Evolutionary conservation across 2,329 filamentous ascomycete species (phyloP), one percentile per base, ranked within the genome.

Genomic region (Bipolaris zeicola): DNA sequence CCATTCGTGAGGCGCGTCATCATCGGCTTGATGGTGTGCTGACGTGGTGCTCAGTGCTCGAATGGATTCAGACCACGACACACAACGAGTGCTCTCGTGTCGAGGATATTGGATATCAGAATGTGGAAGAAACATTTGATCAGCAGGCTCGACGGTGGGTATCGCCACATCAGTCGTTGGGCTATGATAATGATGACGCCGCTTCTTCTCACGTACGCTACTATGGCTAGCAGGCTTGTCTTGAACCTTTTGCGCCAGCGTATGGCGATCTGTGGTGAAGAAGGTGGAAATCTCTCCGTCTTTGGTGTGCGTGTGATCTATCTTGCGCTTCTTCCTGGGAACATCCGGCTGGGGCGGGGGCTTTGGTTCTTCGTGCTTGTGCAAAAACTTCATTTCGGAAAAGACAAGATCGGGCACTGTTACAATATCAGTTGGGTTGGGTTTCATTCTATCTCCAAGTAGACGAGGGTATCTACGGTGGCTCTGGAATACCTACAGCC

Each of bases 321-420:
- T 76, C 52, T 68, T 73, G 47, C 60, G 68, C 52, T 70, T 75
- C 57, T 70, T 76, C 58, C 65, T 64, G 24, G 55, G 38, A 33
- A 57, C 44, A 11, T 60, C 61, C 66, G 68, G 16, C 61, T 67
- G 52, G 62, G 64, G 51, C 49, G 52, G 38, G 64, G 64, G 54
- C 55, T 76, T 61, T 53, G 62, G 59, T 38, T 63, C 67, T 55
- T 63, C 66, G 14, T 73, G 68, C 53, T 76, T 76, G 52, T 77
- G 77, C 39, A 83, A 63, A 57, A 82, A 83, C 22, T 73, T 77
- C 78, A 82, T 80, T 62, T 82, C 79, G 26, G 80, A 80, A 67
- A 83, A 83, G 26, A 79, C 78, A 38, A 82, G 73, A 67, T 83
- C 80, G 26, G 81, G 81, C 48, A 83, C 81, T 83, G 63, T 54